phyloP scores from a whole-genome alignment of 306 rosid genomes.

The Fragaria vesca region DNA sequence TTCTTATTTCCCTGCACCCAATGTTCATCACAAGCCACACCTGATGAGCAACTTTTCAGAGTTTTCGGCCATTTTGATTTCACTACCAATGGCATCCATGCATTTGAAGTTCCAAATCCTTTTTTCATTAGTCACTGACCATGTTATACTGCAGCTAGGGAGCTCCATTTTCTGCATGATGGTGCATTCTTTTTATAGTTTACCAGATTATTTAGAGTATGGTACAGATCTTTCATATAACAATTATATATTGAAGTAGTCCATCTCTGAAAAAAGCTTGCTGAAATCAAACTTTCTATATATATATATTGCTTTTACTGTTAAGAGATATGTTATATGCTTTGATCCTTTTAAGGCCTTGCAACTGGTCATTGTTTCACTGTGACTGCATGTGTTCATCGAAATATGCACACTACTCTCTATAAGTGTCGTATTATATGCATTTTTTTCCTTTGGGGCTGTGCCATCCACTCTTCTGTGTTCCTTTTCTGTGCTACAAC shows the following conservation, averaged over 20 bases:
- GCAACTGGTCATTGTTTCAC: background rate
- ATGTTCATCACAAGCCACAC: background rate
- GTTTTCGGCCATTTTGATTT: background rate
- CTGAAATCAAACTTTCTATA: background rate
- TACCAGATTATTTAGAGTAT: background rate
- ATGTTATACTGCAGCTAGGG: background rate
- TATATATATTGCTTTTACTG: background rate
- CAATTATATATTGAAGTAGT: background rate
- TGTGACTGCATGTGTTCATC: constrained; percentile 1
- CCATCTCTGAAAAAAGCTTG: background rate
- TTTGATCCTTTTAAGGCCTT: background rate
- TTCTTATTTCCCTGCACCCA: background rate
- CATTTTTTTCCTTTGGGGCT: background rate
- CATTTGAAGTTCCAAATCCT: background rate
- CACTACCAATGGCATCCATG: background rate
- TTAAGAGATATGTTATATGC: background rate
- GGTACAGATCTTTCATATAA: background rate
- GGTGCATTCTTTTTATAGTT: background rate
- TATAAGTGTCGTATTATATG: background rate
- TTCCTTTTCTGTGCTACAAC: background rate
- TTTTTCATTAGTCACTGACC: background rate
- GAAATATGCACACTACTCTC: background rate
- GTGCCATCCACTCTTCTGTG: background rate
- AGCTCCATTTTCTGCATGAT: background rate
- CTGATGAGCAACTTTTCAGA: background rate